Evolutionary conservation across 2,329 filamentous ascomycete species (phyloP).

Genomic region (Plectosphaerella sp.): DNA sequence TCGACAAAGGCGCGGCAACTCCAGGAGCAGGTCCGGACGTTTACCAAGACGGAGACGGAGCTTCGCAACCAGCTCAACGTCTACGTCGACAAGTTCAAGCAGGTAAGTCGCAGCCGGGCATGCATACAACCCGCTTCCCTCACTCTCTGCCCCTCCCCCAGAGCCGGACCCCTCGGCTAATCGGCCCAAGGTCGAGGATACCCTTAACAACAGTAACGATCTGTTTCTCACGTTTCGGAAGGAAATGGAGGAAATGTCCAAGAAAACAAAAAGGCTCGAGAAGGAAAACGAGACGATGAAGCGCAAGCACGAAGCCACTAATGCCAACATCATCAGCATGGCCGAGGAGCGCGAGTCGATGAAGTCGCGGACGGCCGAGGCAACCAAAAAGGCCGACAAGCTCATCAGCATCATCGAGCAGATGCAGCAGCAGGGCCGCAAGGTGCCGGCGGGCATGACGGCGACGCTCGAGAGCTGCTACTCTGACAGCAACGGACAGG

Average conservation of each 20-base stretch:
- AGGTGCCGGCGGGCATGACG: slow-evolving; percentile 61
- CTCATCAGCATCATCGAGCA: slow-evolving; percentile 91
- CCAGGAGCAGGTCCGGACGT: slow-evolving; percentile 87
- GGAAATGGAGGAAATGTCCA: slow-evolving; percentile 99
- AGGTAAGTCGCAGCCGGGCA: slow-evolving; percentile 56
- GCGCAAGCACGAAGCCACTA: slow-evolving; percentile 88
- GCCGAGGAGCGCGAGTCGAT: slow-evolving; percentile 87
- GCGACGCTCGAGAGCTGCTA: slow-evolving; percentile 57
- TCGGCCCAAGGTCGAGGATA: slow-evolving; percentile 80
- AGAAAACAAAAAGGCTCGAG: slow-evolving; percentile 94
- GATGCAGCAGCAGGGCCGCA: slow-evolving; percentile 92
- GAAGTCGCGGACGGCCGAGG: slow-evolving; percentile 55
- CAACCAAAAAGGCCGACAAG: slow-evolving; percentile 75
- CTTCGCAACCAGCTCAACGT: slow-evolving; percentile 93
- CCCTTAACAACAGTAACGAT: slow-evolving; percentile 96
- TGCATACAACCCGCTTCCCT: slow-evolving; percentile 1
- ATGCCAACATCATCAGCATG: slow-evolving; percentile 95
- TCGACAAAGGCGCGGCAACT: slow-evolving; percentile 75
- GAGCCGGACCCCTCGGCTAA: slow-evolving; percentile 1
- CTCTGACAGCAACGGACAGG: slow-evolving; percentile 43
- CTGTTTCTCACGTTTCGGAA: slow-evolving; percentile 94
- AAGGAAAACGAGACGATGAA: slow-evolving; percentile 92
- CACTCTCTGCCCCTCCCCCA: no score
- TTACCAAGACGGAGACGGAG: slow-evolving; percentile 93
- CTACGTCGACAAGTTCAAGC: slow-evolving; percentile 99